A percentile compares a stretch with the other conserved stretches of the same genome.
phyloP scores from a whole-genome alignment of 805 yeast genomes.

The Lipomyces starkeyi region DNA sequence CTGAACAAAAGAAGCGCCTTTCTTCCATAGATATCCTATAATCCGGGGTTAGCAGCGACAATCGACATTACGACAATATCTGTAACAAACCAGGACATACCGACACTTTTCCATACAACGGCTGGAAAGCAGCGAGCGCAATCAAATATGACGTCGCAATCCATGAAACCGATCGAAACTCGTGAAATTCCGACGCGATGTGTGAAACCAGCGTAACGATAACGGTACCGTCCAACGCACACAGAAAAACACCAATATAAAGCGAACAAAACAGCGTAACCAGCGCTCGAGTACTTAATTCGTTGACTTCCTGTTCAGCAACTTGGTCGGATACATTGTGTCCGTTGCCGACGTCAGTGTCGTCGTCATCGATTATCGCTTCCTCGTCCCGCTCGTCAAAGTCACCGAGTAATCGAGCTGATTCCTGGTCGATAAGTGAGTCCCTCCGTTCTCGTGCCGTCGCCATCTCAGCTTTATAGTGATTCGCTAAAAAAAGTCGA shows the following conservation, averaged over 20 bases:
- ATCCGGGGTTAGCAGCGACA: too few species aligned
- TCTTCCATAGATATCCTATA: conserved; percentile 36
- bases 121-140: conserved; percentile 78
- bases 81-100: conserved; percentile 5
- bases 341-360: neutral
- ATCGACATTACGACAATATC: too few species aligned
- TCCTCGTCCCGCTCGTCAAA: conserved; percentile 40
- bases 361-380: conserved; percentile 19
- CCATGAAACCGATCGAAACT: conserved; percentile 64
- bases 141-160: conserved; percentile 75
- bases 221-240: conserved; percentile 60
- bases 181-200: conserved; percentile 65
- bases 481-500: neutral
- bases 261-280: conserved; percentile 37
- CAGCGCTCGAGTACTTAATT: conserved; percentile 32
- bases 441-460: conserved; percentile 34
- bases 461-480: conserved; percentile 15
- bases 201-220: conserved; percentile 57
- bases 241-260: conserved; percentile 54
- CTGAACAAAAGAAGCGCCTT: conserved; percentile 31
- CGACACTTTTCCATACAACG: conserved; percentile 67
- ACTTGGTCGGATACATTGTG: conserved; percentile 6
- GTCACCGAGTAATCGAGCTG: conserved; percentile 59
- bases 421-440: conserved; percentile 42
- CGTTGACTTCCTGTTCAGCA: conserved; percentile 33